These are phyloP conservation scores for Phytopythium ostracodes DNA, from an alignment of 352 stramenopile species.

Conservation along the genomic window DNA sequence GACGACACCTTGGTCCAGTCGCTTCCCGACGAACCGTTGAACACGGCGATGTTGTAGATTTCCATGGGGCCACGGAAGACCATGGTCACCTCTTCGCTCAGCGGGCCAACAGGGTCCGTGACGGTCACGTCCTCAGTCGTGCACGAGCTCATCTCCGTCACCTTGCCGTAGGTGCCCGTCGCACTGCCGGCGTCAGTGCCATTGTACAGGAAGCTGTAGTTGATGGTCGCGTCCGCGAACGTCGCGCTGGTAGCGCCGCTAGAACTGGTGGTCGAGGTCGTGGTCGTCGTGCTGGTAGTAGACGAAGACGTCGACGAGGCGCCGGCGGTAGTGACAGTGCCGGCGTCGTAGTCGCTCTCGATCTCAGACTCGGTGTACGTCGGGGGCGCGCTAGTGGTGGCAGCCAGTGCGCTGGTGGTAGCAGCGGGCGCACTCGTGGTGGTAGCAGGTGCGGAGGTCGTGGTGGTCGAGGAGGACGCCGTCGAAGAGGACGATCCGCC, in stretches of 20 bases:
- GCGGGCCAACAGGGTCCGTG: slow-evolving; percentile 33
- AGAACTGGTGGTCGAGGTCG: slow-evolving; percentile 10
- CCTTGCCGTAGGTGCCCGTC: slow-evolving; percentile 37
- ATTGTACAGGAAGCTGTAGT: slow-evolving; percentile 35
- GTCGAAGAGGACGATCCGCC: slow-evolving; percentile 15
- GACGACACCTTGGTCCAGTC: slow-evolving; percentile 39
- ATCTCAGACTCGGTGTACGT: slow-evolving; percentile 13
- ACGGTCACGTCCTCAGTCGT: slow-evolving; percentile 28
- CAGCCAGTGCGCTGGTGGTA: slow-evolving; percentile 3
- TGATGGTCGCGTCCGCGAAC: slow-evolving; percentile 29
- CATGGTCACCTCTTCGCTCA: slow-evolving; percentile 47
- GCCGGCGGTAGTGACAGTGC: slow-evolving; percentile 12
- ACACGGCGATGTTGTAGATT: slow-evolving; percentile 56
- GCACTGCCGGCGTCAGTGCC: slow-evolving; percentile 27
- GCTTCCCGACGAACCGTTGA: slow-evolving; percentile 19
- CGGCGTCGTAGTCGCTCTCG: slow-evolving; percentile 22
- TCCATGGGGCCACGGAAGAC: slow-evolving; percentile 50
- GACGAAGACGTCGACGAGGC: background rate
- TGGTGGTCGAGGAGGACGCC: slow-evolving; percentile 14
- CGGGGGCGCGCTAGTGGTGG: slow-evolving; percentile 14
- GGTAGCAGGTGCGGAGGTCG: too few species aligned
- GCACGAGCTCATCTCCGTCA: slow-evolving; percentile 31
- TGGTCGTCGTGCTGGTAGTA: slow-evolving; percentile 9
- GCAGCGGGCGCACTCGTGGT: slow-evolving; percentile 8
- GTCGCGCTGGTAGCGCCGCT: slow-evolving; percentile 20